These are phyloP conservation scores for Graphilbum sp. DNA, from an alignment of 2,329 filamentous ascomycete genomes.

Conservation along the genomic window DNA sequence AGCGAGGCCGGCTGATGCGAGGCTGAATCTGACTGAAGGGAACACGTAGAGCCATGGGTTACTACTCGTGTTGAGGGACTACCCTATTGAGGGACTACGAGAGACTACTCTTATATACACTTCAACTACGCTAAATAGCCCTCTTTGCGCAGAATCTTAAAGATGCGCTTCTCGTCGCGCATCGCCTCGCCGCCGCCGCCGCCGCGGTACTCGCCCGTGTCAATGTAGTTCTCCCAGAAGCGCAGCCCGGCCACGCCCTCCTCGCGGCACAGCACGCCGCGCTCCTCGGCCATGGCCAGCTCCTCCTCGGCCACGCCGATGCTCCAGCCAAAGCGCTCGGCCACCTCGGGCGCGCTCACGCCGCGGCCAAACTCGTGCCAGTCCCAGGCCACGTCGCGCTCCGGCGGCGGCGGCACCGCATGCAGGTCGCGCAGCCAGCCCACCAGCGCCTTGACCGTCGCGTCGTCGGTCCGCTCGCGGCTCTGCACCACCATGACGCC, in stretches of 20 bases:
- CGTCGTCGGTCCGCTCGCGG: constrained; percentile 76
- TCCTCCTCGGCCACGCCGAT: constrained; percentile 92
- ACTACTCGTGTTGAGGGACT: too few relatives aligned
- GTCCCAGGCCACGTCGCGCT: constrained; percentile 48
- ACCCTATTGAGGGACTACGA: too few relatives aligned
- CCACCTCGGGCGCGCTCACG: constrained; percentile 76
- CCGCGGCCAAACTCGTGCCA: constrained; percentile 66
- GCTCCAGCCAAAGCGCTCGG: constrained; percentile 89
- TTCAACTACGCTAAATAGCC: constrained; percentile 19
- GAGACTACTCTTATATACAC: too few relatives aligned
- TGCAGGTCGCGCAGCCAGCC: constrained; percentile 65
- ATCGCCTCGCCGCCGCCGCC: constrained; percentile 6
- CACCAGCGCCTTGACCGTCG: constrained; percentile 62
- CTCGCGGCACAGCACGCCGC: constrained; percentile 73
- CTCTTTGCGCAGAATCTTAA: constrained; percentile 25
- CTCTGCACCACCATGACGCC: constrained; percentile 90
- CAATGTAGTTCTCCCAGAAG: constrained; percentile 77
- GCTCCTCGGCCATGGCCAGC: constrained; percentile 92
- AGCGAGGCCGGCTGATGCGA: constrained; percentile 18
- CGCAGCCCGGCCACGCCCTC: constrained; percentile 79
- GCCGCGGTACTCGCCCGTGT: constrained; percentile 23
- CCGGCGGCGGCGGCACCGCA: constrained; percentile 44
- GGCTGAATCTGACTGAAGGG: too few relatives aligned
- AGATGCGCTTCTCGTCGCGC: constrained; percentile 23
- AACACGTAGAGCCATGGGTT: too few relatives aligned